Conservation (phyloP, 371 early-diverging fungal genomes). For the Lichtheimia ramosa region DNA sequence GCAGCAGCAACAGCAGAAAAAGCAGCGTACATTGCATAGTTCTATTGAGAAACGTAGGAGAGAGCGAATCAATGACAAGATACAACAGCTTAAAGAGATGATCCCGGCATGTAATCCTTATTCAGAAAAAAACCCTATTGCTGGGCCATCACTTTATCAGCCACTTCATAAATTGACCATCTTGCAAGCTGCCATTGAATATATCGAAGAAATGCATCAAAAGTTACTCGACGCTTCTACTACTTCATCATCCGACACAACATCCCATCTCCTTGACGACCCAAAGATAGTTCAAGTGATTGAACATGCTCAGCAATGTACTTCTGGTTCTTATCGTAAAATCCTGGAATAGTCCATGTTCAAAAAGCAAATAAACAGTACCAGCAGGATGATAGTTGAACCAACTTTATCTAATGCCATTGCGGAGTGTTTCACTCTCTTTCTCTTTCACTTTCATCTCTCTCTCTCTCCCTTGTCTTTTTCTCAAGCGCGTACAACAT, state of each 20-base stretch:
- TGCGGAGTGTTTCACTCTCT: background rate
- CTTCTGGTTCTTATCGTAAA: too few species aligned
- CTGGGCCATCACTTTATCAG: constrained; percentile 18
- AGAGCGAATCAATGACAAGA: constrained; percentile 74
- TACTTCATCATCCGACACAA: too few species aligned
- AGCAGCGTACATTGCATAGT: constrained; percentile 72
- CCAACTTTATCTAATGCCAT: background rate
- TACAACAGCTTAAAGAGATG: constrained; percentile 45
- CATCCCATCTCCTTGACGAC: background rate
- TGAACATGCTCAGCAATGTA: constrained; percentile 11
- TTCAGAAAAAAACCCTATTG: constrained; percentile 56
- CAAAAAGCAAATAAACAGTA: constrained; percentile 1
- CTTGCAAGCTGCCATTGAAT: constrained; percentile 73
- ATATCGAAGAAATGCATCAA: constrained; percentile 47
- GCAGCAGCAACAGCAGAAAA: constrained; percentile 22
- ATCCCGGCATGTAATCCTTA: constrained; percentile 48
- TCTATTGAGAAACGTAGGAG: constrained; percentile 78
- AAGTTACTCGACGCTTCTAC: constrained; percentile 2
- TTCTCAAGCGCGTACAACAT: too few species aligned
- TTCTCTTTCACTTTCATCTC: background rate
- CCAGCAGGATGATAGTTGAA: background rate
- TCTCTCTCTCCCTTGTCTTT: too few species aligned
- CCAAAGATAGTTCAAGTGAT: constrained; percentile 7
- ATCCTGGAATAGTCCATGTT: background rate
- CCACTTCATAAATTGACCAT: constrained; percentile 67